These are phyloP conservation scores for Erythrobasidium yunnanense DNA, from an alignment of 768 basidiomycete species.

Conservation along the genomic window DNA sequence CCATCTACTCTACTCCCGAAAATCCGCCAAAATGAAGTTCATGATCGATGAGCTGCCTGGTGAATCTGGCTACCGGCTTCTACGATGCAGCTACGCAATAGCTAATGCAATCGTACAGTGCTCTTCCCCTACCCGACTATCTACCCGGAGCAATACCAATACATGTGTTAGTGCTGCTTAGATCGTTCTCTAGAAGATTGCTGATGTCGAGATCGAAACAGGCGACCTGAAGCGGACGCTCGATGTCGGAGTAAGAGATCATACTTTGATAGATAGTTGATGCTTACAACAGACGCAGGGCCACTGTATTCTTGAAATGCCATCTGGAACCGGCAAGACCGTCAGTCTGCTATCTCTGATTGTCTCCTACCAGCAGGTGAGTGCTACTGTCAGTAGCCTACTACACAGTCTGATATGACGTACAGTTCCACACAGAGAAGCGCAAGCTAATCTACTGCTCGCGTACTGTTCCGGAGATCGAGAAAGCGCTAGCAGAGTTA, in stretches of 20 bases:
- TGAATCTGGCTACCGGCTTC: too few relatives aligned
- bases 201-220: neutral
- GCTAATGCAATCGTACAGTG: constrained; percentile 40
- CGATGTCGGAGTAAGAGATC: constrained; percentile 65
- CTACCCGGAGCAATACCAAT: constrained; percentile 89
- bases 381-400: constrained; percentile 15
- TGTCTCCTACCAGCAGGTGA: constrained; percentile 91
- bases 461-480: constrained; percentile 97
- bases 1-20: neutral
- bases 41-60: constrained; percentile 66
- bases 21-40: constrained; percentile 56
- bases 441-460: constrained; percentile 97
- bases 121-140: constrained; percentile 89
- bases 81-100: neutral
- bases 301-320: constrained; percentile 99
- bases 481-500: constrained; percentile 90
- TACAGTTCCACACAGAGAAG: constrained; percentile 76
- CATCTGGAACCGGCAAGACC: constrained; percentile 97
- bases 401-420: neutral
- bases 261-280: too few relatives aligned
- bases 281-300: constrained; percentile 50
- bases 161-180: constrained; percentile 60
- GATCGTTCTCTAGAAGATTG: neutral
- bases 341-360: constrained; percentile 90
- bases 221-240: constrained; percentile 83